Base-by-base conservation (phyloP, 108 stramenopile species). In the Skeletonema grethae region DNA sequence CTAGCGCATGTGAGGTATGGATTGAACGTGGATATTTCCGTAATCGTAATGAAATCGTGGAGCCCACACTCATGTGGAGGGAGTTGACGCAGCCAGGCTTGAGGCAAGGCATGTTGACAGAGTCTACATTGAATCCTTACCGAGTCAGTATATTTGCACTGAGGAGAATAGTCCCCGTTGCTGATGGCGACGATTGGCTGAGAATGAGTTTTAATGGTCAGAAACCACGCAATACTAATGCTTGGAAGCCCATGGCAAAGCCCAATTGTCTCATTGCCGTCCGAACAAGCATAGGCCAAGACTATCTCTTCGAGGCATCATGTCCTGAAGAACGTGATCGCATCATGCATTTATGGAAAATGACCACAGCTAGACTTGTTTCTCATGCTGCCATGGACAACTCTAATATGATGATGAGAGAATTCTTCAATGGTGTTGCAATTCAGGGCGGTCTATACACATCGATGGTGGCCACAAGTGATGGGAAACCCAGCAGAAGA, bases 41-140 rank as follows among this genome's bases (percentile, higher is more conserved):
- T 67, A 84, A 82, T 20, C 63, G 73, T 32, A 70, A 57, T 46
- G 76, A 82, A 53, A 77, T 87, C 5, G 84, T 90, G n/a, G 87
- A 90, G 70, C 89, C 89, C 36, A 88, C 86, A 69, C 85, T 90
- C 7, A 87, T 88, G 65, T 90, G 89, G 89, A 70, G 82, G 30
- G 83, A 82, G 7, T 10, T 71, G 20, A 65, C 65, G n/a, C 75
- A 85, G 58, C 84, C 85, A 28, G 31, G 81, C 32, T 24, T 80
- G 46, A 45, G 41, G n/a, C 46, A 63, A 31, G 45, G 28, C 7
- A 25, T 13, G 4, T 48, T 69, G 25, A 45, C 58, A 38, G 70
- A 32, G 34, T 61, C 63, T 24, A 70, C 70, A 15, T 34, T 56
- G 35, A 67, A 57, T 59, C 79, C 79, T 4, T 68, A 69, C 30